A percentile compares a stretch with the other conserved stretches of the same genome.
These are phyloP conservation scores for Euphorbia pulcherrima DNA, from an alignment of 345 rosid species.

Conservation along the genomic window DNA sequence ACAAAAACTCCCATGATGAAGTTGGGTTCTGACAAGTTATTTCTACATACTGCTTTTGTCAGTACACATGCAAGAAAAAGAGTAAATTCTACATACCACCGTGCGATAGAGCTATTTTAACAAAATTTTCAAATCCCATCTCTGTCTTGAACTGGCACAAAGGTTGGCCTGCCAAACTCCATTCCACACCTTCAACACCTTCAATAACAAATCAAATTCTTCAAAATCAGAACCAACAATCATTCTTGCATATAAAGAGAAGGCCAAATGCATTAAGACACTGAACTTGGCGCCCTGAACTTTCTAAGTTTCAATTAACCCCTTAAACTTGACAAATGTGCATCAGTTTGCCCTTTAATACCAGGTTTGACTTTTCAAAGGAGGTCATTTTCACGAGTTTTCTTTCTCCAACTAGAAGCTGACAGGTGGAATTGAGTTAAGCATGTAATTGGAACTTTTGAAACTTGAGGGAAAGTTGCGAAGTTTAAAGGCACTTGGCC, in stretches of 20 bases:
- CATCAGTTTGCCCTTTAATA: no score
- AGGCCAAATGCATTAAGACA: no score
- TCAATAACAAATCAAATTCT: not conserved
- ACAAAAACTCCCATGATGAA: not conserved
- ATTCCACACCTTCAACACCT: conserved; percentile 49
- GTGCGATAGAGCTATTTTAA: conserved; percentile 77
- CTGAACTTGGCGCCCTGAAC: no score
- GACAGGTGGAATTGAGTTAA: no score
- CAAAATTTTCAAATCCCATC: conserved; percentile 96
- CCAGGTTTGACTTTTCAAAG: no score
- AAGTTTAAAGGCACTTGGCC: no score
- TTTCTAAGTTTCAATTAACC: no score
- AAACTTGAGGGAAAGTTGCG: no score
- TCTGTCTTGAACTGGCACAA: conserved; percentile 78
- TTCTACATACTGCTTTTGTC: not conserved
- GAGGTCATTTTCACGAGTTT: no score
- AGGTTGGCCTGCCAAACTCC: conserved; percentile 84
- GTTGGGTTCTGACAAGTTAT: not conserved
- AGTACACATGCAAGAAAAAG: not conserved
- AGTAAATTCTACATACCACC: conserved; percentile 43
- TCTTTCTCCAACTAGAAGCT: no score
- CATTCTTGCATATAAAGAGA: not conserved
- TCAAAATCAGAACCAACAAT: not conserved
- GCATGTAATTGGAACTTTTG: no score
- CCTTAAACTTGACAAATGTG: no score